Conservation (phyloP, 805 yeast species). For the Brettanomyces nanus region DNA sequence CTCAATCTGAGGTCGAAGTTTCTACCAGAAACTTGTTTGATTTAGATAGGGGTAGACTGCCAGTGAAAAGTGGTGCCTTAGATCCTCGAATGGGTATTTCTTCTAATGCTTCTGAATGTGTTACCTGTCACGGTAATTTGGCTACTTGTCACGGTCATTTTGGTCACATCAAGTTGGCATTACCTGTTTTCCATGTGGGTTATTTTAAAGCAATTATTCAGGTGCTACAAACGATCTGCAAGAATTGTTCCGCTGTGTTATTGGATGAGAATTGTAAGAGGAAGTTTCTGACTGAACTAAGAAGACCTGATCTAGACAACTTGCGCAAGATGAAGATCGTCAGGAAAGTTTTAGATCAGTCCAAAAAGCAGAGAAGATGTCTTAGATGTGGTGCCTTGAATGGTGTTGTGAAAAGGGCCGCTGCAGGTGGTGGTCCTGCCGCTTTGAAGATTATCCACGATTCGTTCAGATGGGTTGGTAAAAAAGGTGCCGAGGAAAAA, state of each 20-base stretch:
- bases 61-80: slow-evolving; percentile 78
- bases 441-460: slow-evolving; percentile 94
- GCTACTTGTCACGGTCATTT: slow-evolving; percentile 98
- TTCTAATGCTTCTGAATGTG: slow-evolving; percentile 75
- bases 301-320: slow-evolving; percentile 85
- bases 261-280: slow-evolving; percentile 67
- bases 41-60: slow-evolving; percentile 79
- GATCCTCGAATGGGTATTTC: slow-evolving; percentile 94
- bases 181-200: slow-evolving; percentile 97
- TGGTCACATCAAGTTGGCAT: slow-evolving; percentile 86
- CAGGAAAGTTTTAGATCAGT: slow-evolving; percentile 79
- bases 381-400: slow-evolving; percentile 78
- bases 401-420: slow-evolving; percentile 96
- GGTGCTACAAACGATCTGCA: slow-evolving; percentile 86
- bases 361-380: slow-evolving; percentile 92
- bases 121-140: slow-evolving; percentile 84
- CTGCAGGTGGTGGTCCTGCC: slow-evolving; percentile 85
- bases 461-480: slow-evolving; percentile 92
- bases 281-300: slow-evolving; percentile 64
- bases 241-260: slow-evolving; percentile 72
- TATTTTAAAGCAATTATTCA: slow-evolving; percentile 87
- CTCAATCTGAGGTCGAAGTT: slow-evolving; percentile 92
- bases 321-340: slow-evolving; percentile 84
- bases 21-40: slow-evolving; percentile 88
- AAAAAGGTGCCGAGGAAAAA: slow-evolving; percentile 79